Evolutionary conservation across 768 basidiomycete genomes (phyloP).

Genomic region (Kwoniella shandongensis): DNA sequence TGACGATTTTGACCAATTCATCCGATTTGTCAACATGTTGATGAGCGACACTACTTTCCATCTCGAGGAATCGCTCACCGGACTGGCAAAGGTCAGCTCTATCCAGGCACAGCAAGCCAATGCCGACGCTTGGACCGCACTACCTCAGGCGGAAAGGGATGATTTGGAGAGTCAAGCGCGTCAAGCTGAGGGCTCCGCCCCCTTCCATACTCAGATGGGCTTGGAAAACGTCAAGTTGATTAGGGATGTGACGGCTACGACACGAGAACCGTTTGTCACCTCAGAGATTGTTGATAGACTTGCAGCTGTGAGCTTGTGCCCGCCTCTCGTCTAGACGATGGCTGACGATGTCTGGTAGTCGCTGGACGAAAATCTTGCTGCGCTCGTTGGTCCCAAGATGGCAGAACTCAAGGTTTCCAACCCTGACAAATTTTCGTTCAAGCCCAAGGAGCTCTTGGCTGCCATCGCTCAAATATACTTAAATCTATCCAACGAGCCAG

Average conservation of each 20-base stretch:
- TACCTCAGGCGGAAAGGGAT: slow-evolving; percentile 69
- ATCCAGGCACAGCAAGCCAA: slow-evolving; percentile 85
- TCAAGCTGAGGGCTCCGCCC: slow-evolving; percentile 77
- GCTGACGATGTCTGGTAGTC: slow-evolving; percentile 24
- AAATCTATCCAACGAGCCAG: slow-evolving; percentile 75
- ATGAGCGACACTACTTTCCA: slow-evolving; percentile 99
- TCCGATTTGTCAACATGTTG: slow-evolving; percentile 93
- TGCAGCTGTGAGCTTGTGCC: slow-evolving; percentile 69
- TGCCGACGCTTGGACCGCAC: slow-evolving; percentile 66
- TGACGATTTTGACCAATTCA: slow-evolving; percentile 81
- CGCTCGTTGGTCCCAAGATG: slow-evolving; percentile 83
- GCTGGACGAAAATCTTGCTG: slow-evolving; percentile 86
- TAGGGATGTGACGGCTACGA: slow-evolving; percentile 87
- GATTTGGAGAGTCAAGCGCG: slow-evolving; percentile 78
- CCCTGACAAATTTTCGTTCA: slow-evolving; percentile 83
- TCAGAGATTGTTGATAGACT: slow-evolving; percentile 93
- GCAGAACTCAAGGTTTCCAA: slow-evolving; percentile 81
- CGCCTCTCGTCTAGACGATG: neutral
- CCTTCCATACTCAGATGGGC: slow-evolving; percentile 81
- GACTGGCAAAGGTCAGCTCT: slow-evolving; percentile 81
- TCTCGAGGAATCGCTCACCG: slow-evolving; percentile 90
- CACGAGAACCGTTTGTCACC: slow-evolving; percentile 89
- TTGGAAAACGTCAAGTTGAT: slow-evolving; percentile 85
- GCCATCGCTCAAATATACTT: slow-evolving; percentile 88
- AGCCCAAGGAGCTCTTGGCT: slow-evolving; percentile 74